These are phyloP conservation scores for Pseudogymnoascus sp. DNA, from an alignment of 2,329 filamentous ascomycete species.

Conservation along the genomic window DNA sequence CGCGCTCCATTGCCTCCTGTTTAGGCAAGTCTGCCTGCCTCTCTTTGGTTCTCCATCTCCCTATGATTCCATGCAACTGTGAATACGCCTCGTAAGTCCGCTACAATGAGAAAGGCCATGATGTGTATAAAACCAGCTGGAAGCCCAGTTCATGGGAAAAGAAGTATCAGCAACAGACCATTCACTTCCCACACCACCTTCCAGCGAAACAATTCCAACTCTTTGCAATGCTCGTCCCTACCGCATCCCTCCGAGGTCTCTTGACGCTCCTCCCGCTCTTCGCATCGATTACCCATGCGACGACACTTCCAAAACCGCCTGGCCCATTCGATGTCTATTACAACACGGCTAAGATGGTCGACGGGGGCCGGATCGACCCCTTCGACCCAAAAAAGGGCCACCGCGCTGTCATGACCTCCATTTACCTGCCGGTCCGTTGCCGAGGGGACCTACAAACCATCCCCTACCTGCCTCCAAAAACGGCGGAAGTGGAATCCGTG, in stretches of 20 bases:
- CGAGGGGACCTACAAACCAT: conserved; percentile 13
- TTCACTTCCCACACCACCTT: not conserved
- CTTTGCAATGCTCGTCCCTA: not conserved
- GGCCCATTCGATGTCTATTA: conserved; percentile 18
- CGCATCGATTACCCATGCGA: not conserved
- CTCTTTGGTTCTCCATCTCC: not conserved
- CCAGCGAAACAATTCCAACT: not conserved
- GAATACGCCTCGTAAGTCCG: not conserved
- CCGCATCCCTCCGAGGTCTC: not conserved
- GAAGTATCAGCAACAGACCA: not conserved
- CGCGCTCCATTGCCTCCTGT: not conserved
- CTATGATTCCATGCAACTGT: not conserved
- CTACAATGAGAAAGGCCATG: not conserved
- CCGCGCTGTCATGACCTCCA: conserved; percentile 26
- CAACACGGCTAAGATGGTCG: conserved; percentile 15
- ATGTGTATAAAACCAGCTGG: conserved; percentile 1
- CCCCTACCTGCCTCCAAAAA: conserved; percentile 26
- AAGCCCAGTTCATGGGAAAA: not conserved
- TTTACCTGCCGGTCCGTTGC: conserved; percentile 21
- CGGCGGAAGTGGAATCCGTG: conserved; percentile 21
- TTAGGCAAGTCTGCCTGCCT: not conserved
- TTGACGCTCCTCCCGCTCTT: not conserved
- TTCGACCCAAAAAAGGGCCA: conserved; percentile 19
- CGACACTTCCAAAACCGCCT: not conserved
- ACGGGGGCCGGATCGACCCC: conserved; percentile 23